phyloP scores from a whole-genome alignment of 768 basidiomycete species.

The Agrocybe praecox region DNA sequence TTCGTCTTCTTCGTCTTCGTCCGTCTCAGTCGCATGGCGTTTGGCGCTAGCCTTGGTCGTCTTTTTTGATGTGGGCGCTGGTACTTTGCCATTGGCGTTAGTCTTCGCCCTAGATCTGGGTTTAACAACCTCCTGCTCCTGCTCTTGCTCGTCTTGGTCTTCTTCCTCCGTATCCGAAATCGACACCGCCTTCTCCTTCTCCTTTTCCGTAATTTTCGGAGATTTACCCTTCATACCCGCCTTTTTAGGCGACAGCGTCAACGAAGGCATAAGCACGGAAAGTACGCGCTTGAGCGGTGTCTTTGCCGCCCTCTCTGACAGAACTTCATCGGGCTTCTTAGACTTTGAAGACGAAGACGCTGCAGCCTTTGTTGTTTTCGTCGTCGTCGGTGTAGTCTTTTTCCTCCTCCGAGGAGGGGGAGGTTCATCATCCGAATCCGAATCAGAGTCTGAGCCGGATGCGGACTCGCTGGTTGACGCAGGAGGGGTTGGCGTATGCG shows the following conservation, averaged over 20 bases:
- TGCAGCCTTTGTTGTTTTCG: not conserved
- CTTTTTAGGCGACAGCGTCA: constrained; percentile 9
- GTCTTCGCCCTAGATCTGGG: too few relatives aligned
- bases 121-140: too few relatives aligned
- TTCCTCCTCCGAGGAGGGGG: not conserved
- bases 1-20: constrained; percentile 19
- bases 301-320: not conserved
- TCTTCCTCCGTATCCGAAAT: not conserved
- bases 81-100: too few relatives aligned
- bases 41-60: too few relatives aligned
- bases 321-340: not conserved
- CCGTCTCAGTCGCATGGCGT: too few relatives aligned
- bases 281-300: constrained; percentile 8
- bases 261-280: constrained; percentile 16
- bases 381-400: not conserved
- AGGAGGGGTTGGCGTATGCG: not conserved
- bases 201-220: constrained; percentile 2
- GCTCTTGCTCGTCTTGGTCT: not conserved
- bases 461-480: not conserved
- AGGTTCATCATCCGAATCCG: not conserved
- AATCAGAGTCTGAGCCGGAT: not conserved
- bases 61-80: too few relatives aligned
- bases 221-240: not conserved
- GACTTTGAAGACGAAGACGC: not conserved
- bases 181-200: not conserved